Percentiles rank a stretch among this genome's conserved stretches.
Evolutionary conservation across 2,329 filamentous ascomycete species (phyloP).

Genomic region (Chaetomium globosum): DNA sequence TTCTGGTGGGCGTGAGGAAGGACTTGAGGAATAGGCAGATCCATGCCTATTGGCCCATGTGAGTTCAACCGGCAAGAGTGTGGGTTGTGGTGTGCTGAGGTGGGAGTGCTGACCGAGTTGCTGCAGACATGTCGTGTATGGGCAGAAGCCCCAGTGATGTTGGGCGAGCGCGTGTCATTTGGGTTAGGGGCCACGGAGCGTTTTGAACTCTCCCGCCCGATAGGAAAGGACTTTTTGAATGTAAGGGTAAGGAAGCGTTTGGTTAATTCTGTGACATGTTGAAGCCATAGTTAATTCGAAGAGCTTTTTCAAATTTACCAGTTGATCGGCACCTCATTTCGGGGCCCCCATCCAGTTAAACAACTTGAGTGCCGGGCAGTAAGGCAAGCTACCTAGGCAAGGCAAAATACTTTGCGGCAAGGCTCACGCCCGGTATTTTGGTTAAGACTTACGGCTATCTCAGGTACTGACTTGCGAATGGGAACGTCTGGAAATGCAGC

Average conservation of each 20-base stretch:
- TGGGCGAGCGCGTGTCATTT: background rate
- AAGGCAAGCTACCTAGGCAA: too few relatives aligned
- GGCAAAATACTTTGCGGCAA: too few relatives aligned
- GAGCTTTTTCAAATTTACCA: background rate
- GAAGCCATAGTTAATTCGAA: background rate
- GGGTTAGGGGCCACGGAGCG: background rate
- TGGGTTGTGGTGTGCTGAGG: background rate
- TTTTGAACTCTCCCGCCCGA: background rate
- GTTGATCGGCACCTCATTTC: background rate
- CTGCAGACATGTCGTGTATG: slow-evolving; percentile 19
- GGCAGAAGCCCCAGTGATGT: slow-evolving; percentile 21
- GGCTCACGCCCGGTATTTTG: too few relatives aligned
- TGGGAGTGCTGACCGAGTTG: background rate
- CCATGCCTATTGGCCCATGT: slow-evolving; percentile 32
- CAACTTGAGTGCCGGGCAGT: too few relatives aligned
- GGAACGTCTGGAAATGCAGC: too few relatives aligned
- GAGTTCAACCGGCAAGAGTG: slow-evolving; percentile 1
- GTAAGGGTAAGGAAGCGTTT: background rate
- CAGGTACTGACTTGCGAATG: too few relatives aligned
- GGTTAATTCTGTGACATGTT: background rate
- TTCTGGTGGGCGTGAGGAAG: slow-evolving; percentile 29
- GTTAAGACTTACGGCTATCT: too few relatives aligned
- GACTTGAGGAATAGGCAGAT: slow-evolving; percentile 27
- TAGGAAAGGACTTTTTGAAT: background rate
- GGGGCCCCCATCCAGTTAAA: too few relatives aligned